Percentiles rank a stretch among this genome's conserved stretches.
phyloP scores from a whole-genome alignment of 2,329 filamentous ascomycete genomes.

The Epichloe scottii region DNA sequence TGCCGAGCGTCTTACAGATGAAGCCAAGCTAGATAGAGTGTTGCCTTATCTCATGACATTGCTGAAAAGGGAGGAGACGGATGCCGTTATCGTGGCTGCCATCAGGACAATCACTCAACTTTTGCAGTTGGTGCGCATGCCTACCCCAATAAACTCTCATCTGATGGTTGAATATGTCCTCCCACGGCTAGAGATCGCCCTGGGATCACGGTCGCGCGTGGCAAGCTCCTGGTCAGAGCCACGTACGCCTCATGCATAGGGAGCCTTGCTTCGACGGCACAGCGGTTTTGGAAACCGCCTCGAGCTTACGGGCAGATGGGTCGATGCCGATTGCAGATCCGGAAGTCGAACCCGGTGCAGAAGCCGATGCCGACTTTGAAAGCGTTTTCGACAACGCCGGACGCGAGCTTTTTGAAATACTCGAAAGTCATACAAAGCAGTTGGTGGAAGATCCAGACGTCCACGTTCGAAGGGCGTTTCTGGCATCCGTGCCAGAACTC shows the following conservation, averaged over 20 bases:
- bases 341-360: slow-evolving; percentile 60
- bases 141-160: slow-evolving; percentile 64
- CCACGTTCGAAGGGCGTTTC: slow-evolving; percentile 77
- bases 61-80: slow-evolving; percentile 61
- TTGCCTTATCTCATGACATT: slow-evolving; percentile 80
- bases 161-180: slow-evolving; percentile 57
- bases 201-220: slow-evolving; percentile 30
- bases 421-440: slow-evolving; percentile 80
- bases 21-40: slow-evolving; percentile 88
- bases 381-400: slow-evolving; percentile 82
- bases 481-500: slow-evolving; percentile 80
- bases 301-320: slow-evolving; percentile 73
- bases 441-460: slow-evolving; percentile 79
- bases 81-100: slow-evolving; percentile 75
- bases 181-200: slow-evolving; percentile 45
- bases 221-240: slow-evolving; percentile 65
- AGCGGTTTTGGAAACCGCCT: slow-evolving; percentile 83
- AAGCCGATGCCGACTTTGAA: slow-evolving; percentile 59
- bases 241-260: slow-evolving; percentile 91
- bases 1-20: slow-evolving; percentile 80
- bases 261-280: slow-evolving; percentile 73
- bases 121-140: slow-evolving; percentile 73
- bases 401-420: slow-evolving; percentile 66
- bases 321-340: slow-evolving; percentile 66
- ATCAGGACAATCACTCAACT: slow-evolving; percentile 81